Percentiles rank a stretch among this genome's conserved stretches.
Evolutionary conservation across 306 rosid species (phyloP).

Genomic region (Luffa acutangula): DNA sequence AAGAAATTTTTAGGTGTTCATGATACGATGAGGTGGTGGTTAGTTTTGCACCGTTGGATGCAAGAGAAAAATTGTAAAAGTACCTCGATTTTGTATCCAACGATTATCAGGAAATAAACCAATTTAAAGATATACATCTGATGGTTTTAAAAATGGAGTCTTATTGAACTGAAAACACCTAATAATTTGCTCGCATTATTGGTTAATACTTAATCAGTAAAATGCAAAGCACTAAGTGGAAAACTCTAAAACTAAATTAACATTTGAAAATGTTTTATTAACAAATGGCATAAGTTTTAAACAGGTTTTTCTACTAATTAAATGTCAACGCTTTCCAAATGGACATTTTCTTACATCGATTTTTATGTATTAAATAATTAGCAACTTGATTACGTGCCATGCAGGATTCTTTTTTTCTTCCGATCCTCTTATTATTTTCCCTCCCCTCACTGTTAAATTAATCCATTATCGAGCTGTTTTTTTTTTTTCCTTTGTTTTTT

Average conservation of each 20-base stretch:
- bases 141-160: no score
- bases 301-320: no score
- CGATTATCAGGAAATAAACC: no score
- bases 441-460: background rate
- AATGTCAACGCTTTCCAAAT: slow-evolving; percentile 4
- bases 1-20: no score
- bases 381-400: background rate
- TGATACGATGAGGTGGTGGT: no score
- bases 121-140: no score
- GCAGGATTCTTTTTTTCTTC: background rate
- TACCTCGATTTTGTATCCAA: no score
- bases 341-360: background rate
- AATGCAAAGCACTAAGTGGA: background rate
- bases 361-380: background rate
- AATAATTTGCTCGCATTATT: no score
- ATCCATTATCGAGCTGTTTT: background rate
- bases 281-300: background rate
- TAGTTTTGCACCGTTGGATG: no score
- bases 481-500: no score
- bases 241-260: background rate
- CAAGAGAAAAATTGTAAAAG: no score
- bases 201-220: background rate
- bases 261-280: background rate
- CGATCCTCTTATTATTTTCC: background rate
- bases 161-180: no score